Percentiles rank a stretch among this genome's conserved stretches.
Conservation (phyloP, 2,329 filamentous ascomycete species). For the Aspergillus costaricaensis region DNA sequence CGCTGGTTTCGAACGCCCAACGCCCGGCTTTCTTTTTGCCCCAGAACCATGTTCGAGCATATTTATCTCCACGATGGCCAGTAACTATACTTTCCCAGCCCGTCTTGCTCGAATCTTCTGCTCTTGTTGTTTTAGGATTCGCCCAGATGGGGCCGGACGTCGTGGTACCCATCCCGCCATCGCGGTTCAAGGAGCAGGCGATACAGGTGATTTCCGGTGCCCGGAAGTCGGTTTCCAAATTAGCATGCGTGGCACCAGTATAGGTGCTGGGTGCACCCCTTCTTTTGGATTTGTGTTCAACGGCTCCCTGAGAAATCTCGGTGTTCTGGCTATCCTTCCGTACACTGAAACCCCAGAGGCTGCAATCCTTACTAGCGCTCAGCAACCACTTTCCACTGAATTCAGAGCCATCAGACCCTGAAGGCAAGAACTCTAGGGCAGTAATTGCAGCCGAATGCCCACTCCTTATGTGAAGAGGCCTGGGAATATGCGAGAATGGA, state of each 20-base stretch:
- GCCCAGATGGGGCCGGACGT: slow-evolving; percentile 82
- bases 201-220: slow-evolving; percentile 90
- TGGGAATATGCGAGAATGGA: slow-evolving; percentile 82
- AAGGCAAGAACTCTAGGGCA: slow-evolving; percentile 79
- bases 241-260: slow-evolving; percentile 12
- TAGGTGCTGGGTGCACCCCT: slow-evolving; percentile 23
- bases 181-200: slow-evolving; percentile 86
- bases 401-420: slow-evolving; percentile 86
- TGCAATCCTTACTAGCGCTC: slow-evolving; percentile 84
- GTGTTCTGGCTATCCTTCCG: slow-evolving; percentile 91
- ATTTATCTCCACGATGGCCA: slow-evolving; percentile 80
- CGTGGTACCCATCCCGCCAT: slow-evolving; percentile 87
- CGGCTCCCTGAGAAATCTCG: slow-evolving; percentile 86
- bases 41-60: slow-evolving; percentile 97
- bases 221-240: slow-evolving; percentile 59
- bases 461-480: slow-evolving; percentile 80
- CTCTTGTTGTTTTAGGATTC: slow-evolving; percentile 67
- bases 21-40: slow-evolving; percentile 87
- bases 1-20: slow-evolving; percentile 87
- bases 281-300: slow-evolving; percentile 88
- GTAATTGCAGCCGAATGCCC: slow-evolving; percentile 88
- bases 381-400: slow-evolving; percentile 90
- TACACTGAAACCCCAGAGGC: slow-evolving; percentile 94
- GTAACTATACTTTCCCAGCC: slow-evolving; percentile 98
- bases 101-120: slow-evolving; percentile 73